phyloP scores from a whole-genome alignment of 1,284 basidiomycete genomes.

The Pisolithus thermaeus region DNA sequence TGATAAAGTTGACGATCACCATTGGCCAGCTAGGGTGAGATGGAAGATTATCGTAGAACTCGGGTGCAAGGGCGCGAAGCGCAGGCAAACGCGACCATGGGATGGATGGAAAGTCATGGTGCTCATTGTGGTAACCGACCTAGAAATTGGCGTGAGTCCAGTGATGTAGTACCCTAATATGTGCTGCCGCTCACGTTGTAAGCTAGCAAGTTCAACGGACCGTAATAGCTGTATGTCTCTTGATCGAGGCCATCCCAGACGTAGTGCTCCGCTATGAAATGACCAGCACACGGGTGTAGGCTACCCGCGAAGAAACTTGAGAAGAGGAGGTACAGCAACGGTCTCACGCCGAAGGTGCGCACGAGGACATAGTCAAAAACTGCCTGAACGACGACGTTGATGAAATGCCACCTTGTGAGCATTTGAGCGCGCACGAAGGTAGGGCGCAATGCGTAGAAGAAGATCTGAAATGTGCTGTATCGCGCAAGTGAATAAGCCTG shows the following conservation, averaged over 20 bases:
- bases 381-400: conserved; percentile 73
- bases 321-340: conserved; percentile 80
- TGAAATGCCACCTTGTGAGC: conserved; percentile 78
- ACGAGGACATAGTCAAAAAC: conserved; percentile 70
- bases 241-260: conserved; percentile 86
- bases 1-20: conserved; percentile 92
- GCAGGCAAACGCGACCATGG: conserved; percentile 93
- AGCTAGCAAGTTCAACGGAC: conserved; percentile 84
- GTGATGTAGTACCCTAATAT: background rate
- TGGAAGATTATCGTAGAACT: conserved; percentile 89
- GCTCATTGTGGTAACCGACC: conserved; percentile 98
- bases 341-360: conserved; percentile 50
- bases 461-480: conserved; percentile 88
- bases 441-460: conserved; percentile 96
- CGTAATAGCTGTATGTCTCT: conserved; percentile 98
- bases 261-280: conserved; percentile 98
- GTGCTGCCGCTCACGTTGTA: conserved; percentile 69
- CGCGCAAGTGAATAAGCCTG: conserved; percentile 1
- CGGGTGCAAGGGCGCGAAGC: conserved; percentile 78
- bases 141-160: conserved; percentile 24
- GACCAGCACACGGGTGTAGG: conserved; percentile 91
- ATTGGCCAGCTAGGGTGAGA: conserved; percentile 91
- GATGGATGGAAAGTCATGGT: conserved; percentile 96
- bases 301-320: conserved; percentile 94
- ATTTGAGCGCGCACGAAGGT: conserved; percentile 87